Evolutionary conservation across 805 yeast genomes (phyloP).

Genomic region (Kluyveromyces siamensis): DNA sequence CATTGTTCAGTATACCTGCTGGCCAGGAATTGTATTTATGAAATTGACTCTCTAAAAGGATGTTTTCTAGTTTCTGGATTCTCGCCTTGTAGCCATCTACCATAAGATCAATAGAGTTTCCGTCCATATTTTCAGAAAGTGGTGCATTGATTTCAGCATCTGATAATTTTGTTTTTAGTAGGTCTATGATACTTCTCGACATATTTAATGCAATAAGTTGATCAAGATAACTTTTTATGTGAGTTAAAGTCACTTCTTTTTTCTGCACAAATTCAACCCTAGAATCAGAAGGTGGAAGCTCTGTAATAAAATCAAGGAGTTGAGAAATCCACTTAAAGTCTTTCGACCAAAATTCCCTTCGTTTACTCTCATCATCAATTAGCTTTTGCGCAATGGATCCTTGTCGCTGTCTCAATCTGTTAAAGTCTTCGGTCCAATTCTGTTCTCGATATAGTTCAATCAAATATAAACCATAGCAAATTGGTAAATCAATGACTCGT

Average conservation of each 20-base stretch:
- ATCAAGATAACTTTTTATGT: slow-evolving; percentile 30
- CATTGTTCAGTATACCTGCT: slow-evolving; percentile 29
- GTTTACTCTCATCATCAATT: slow-evolving; percentile 36
- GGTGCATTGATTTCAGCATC: slow-evolving; percentile 5
- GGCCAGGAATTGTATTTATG: slow-evolving; percentile 42
- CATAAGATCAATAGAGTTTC: slow-evolving; percentile 1
- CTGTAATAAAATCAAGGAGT: neutral
- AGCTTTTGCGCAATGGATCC: slow-evolving; percentile 6
- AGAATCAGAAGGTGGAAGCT: neutral
- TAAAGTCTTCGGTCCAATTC: slow-evolving; percentile 36
- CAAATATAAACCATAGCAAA: slow-evolving; percentile 59
- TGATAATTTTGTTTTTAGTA: slow-evolving; percentile 33
- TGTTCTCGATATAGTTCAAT: slow-evolving; percentile 52
- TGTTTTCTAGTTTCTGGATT: slow-evolving; percentile 66
- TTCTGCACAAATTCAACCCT: neutral
- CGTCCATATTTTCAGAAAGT: neutral
- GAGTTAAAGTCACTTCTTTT: neutral
- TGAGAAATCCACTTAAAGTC: slow-evolving; percentile 7
- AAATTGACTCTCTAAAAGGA: slow-evolving; percentile 66
- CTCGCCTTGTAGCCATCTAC: slow-evolving; percentile 60
- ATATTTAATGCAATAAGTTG: slow-evolving; percentile 26
- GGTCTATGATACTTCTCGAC: slow-evolving; percentile 27
- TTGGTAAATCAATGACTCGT: slow-evolving; percentile 55
- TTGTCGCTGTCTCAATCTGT: slow-evolving; percentile 30
- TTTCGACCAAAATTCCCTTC: slow-evolving; percentile 27